Evolutionary conservation across 31 red algal species (phyloP).

Genomic region (Odonthalia washingtoniensis): DNA sequence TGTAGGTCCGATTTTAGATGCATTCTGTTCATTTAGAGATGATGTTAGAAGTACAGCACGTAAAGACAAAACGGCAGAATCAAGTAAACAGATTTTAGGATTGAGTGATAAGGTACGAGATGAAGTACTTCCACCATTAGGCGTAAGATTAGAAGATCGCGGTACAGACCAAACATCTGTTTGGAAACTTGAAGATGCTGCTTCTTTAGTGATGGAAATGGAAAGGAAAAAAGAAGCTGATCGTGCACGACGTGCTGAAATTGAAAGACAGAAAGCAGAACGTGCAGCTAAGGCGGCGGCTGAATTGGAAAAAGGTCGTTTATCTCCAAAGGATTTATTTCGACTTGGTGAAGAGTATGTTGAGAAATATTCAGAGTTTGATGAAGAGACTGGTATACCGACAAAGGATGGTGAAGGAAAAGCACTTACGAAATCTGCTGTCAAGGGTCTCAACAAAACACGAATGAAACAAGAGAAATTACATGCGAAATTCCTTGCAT

Average conservation of each 20-base stretch:
- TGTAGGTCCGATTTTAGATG: slow-evolving; percentile 72
- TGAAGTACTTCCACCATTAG: slow-evolving; percentile 77
- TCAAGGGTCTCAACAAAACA: slow-evolving; percentile 86
- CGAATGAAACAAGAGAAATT: slow-evolving; percentile 70
- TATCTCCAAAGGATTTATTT: slow-evolving; percentile 77
- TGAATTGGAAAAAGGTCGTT: slow-evolving; percentile 66
- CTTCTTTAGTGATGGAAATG: slow-evolving; percentile 70
- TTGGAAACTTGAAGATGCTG: slow-evolving; percentile 86
- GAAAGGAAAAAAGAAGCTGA: slow-evolving; percentile 42
- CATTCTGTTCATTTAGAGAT: slow-evolving; percentile 70
- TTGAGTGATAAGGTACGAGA: slow-evolving; percentile 89
- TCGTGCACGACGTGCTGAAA: not conserved
- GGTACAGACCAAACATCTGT: slow-evolving; percentile 52
- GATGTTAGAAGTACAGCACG: slow-evolving; percentile 52
- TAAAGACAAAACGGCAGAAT: slow-evolving; percentile 48
- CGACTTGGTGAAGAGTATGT: slow-evolving; percentile 66
- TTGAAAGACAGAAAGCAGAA: slow-evolving; percentile 25
- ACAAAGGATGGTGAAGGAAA: slow-evolving; percentile 69
- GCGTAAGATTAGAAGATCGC: slow-evolving; percentile 93
- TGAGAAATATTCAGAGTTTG: slow-evolving; percentile 82
- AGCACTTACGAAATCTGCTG: slow-evolving; percentile 80
- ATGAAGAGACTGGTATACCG: slow-evolving; percentile 87
- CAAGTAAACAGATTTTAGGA: slow-evolving; percentile 53
- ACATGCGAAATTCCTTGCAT: slow-evolving; percentile 59
- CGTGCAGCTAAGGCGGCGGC: slow-evolving; percentile 52